phyloP scores from a whole-genome alignment of 257 asterid genomes.

The Anisodus acutangulus region DNA sequence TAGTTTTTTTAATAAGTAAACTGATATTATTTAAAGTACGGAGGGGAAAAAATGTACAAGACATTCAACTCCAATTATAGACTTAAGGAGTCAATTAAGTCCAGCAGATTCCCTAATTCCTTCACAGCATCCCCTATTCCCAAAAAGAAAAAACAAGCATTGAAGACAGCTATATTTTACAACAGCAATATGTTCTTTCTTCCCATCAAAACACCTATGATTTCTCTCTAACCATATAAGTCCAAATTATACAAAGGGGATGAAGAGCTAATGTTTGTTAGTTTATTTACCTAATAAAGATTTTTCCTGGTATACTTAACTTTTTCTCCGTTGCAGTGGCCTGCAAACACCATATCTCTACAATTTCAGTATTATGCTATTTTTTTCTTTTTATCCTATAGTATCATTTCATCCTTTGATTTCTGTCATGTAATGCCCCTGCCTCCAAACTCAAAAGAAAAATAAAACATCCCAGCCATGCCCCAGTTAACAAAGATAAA shows the following conservation, averaged over 20 bases:
- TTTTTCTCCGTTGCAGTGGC: neutral
- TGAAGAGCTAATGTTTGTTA: neutral
- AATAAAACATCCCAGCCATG: neutral
- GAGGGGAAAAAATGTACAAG: neutral
- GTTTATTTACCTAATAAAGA: neutral
- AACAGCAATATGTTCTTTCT: neutral
- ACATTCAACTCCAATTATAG: neutral
- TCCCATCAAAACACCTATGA: neutral
- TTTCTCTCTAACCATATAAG: neutral
- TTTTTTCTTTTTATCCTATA: no score
- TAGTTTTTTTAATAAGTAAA: neutral
- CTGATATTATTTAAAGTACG: neutral
- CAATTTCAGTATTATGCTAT: neutral
- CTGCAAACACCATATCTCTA: neutral
- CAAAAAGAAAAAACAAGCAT: neutral
- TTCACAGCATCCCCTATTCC: neutral
- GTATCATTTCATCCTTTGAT: slow-evolving; percentile 2
- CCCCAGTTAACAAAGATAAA: neutral
- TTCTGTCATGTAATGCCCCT: neutral
- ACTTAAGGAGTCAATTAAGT: neutral
- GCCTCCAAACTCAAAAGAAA: neutral
- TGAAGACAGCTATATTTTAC: neutral
- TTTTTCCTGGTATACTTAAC: neutral
- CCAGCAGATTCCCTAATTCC: neutral
- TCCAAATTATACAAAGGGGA: neutral